phyloP scores from a whole-genome alignment of 2,329 filamentous ascomycete species.

The Cladorrhinum sp. region DNA sequence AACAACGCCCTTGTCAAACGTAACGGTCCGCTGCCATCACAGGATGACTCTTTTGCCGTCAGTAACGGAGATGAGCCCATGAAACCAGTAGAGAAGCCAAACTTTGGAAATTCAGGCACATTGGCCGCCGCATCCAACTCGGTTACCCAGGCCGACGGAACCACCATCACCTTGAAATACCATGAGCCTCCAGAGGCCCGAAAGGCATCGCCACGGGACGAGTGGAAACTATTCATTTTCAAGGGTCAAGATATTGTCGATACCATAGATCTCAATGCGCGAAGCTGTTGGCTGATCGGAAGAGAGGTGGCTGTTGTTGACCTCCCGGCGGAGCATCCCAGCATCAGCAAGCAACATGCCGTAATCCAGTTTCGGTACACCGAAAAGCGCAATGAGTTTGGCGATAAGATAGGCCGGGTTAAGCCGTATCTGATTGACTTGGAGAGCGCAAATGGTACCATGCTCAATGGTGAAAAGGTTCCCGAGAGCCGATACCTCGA shows the following conservation, averaged over 20 bases:
- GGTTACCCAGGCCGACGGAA: conserved; percentile 67
- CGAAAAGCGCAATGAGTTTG: conserved; percentile 80
- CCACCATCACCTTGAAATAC: conserved; percentile 83
- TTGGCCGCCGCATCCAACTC: conserved; percentile 86
- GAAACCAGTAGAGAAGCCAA: conserved; percentile 79
- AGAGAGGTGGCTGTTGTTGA: conserved; percentile 79
- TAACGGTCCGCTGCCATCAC: conserved; percentile 56
- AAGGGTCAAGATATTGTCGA: conserved; percentile 78
- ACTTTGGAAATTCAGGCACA: conserved; percentile 75
- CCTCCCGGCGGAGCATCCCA: conserved; percentile 81
- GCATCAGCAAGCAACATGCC: conserved; percentile 91
- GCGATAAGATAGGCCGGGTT: conserved; percentile 75
- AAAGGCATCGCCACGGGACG: conserved; percentile 73
- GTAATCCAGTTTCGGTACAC: conserved; percentile 89
- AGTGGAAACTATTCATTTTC: conserved; percentile 92
- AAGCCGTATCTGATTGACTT: conserved; percentile 91
- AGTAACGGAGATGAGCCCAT: conserved; percentile 48
- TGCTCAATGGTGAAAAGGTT: conserved; percentile 71
- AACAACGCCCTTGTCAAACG: conserved; percentile 31
- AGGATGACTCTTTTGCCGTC: conserved; percentile 58
- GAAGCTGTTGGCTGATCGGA: conserved; percentile 89
- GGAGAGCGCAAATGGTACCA: conserved; percentile 88
- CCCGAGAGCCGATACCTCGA: conserved; percentile 80
- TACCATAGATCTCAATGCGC: conserved; percentile 70
- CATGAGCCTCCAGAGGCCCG: conserved; percentile 92